These are phyloP conservation scores for Spiromastix sp. DNA, from an alignment of 2,329 filamentous ascomycete genomes.

Conservation along the genomic window DNA sequence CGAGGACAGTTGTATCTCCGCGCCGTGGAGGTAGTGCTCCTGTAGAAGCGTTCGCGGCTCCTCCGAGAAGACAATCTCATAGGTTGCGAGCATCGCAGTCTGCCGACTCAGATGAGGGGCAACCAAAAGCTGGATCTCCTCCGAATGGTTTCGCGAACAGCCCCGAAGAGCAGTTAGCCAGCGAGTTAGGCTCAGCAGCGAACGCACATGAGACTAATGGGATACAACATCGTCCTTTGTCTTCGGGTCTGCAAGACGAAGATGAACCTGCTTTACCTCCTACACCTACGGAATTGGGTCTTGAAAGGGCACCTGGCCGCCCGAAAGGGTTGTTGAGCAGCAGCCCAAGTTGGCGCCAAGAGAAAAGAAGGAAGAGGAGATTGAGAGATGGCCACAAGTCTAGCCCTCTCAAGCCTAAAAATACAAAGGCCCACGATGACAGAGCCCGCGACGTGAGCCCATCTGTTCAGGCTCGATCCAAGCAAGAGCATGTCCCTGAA, in stretches of 20 bases:
- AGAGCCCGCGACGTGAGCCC: constrained; percentile 4
- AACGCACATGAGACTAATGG: constrained; percentile 6
- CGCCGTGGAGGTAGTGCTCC: not conserved
- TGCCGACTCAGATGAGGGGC: too few relatives aligned
- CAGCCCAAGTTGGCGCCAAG: constrained; percentile 26
- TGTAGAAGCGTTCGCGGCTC: too few relatives aligned
- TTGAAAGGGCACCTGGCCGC: constrained; percentile 25
- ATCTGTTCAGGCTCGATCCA: constrained; percentile 5
- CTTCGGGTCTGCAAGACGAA: constrained; percentile 13
- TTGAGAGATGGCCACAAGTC: constrained; percentile 13
- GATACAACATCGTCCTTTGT: constrained; percentile 1
- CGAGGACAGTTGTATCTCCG: too few relatives aligned
- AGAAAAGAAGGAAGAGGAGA: constrained; percentile 18
- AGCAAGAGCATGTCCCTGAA: constrained; percentile 14
- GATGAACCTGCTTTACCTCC: constrained; percentile 54
- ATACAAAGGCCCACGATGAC: constrained; percentile 9
- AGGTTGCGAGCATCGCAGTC: not conserved
- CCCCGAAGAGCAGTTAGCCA: too few relatives aligned
- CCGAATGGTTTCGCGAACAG: too few relatives aligned
- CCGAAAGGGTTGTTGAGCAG: constrained; percentile 16
- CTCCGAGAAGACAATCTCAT: not conserved
- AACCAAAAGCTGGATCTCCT: too few relatives aligned
- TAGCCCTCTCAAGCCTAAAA: constrained; percentile 22
- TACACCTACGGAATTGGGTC: constrained; percentile 32
- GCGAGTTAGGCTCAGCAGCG: not conserved